A percentile compares a stretch with the other conserved stretches of the same genome.
Conservation (phyloP, 2,329 filamentous ascomycete genomes). For the Aureobasidium sp. region DNA sequence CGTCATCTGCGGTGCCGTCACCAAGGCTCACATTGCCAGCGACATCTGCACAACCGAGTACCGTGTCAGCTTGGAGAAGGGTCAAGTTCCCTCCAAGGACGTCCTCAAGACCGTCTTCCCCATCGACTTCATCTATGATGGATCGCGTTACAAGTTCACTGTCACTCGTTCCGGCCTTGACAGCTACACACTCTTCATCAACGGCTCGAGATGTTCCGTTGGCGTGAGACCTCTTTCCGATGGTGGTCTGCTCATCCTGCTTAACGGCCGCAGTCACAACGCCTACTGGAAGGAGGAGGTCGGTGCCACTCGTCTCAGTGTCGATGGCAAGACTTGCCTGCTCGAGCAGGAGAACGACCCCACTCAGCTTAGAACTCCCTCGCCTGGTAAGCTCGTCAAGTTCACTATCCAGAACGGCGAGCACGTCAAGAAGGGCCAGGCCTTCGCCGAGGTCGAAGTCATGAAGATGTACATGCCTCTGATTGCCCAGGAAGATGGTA, state of each 20-base stretch:
- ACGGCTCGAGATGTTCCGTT: slow-evolving; percentile 91
- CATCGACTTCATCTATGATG: slow-evolving; percentile 98
- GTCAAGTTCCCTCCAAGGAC: slow-evolving; percentile 93
- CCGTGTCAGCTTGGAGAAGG: slow-evolving; percentile 83
- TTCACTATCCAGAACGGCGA: slow-evolving; percentile 93
- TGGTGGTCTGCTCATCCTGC: slow-evolving; percentile 83
- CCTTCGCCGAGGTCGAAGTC: slow-evolving; percentile 96
- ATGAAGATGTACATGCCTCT: slow-evolving; percentile 99
- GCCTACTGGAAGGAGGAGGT: slow-evolving; percentile 99
- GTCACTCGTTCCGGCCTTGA: slow-evolving; percentile 86
- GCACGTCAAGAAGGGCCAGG: slow-evolving; percentile 84
- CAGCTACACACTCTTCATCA: slow-evolving; percentile 98
- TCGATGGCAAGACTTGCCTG: slow-evolving; percentile 96
- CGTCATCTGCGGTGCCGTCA: slow-evolving; percentile 90
- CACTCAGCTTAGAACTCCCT: slow-evolving; percentile 89
- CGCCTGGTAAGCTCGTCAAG: slow-evolving; percentile 95
- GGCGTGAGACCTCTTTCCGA: slow-evolving; percentile 90
- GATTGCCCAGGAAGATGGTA: slow-evolving; percentile 86
- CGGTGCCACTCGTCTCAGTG: slow-evolving; percentile 86
- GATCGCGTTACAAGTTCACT: slow-evolving; percentile 94
- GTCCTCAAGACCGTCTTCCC: slow-evolving; percentile 96
- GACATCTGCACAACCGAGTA: slow-evolving; percentile 85
- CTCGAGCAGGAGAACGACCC: slow-evolving; percentile 99
- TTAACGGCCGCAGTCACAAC: slow-evolving; percentile 91
- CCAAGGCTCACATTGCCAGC: slow-evolving; percentile 90